Evolutionary conservation across 108 stramenopile species (phyloP), one percentile per base, ranked within the genome.

Genomic region (Cyclotella cryptica): DNA sequence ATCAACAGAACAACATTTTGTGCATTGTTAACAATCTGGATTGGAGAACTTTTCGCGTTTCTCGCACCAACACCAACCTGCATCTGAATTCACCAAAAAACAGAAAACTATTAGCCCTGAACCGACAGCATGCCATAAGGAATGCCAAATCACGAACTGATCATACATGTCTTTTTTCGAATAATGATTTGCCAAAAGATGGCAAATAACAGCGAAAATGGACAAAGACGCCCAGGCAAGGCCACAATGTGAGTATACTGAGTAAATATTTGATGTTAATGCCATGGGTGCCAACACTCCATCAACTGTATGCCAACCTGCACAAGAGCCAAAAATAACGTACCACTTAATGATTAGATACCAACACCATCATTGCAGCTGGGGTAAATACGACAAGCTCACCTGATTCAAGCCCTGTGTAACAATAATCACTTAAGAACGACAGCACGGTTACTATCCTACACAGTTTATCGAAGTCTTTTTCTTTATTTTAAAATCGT

Each of bases 401-500:
- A 35, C 35, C 35, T 14, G 83, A 84, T 46, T 84, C 83, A 1
- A 84, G n/a, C 1, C 83, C 83, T 40, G 79, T 84, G 30, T 80
- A 84, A 18, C 75, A 74, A 27, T 84, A 75, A 80, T 84, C 83
- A 55, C 79, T 80, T 24, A 80, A 49, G 53, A 69, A 84, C 39
- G 79, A 80, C 10, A 79, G 60, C 7, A 80, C 54, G 0, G 83
- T 70, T 2, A 84, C 83, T n/a, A n/a, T n/a, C n/a, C n/a, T n/a
- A n/a, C n/a, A n/a, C n/a, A n/a, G n/a, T n/a, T n/a, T n/a, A n/a
- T n/a, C n/a, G n/a, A n/a, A n/a, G n/a, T n/a, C n/a, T n/a, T n/a
- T n/a, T n/a, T n/a, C n/a, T n/a, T n/a, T n/a, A n/a, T n/a, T n/a
- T n/a, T n/a, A n/a, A n/a, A n/a, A n/a, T n/a, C n/a, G n/a, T n/a